Evolutionary conservation across 2,329 filamentous ascomycete genomes (phyloP), one percentile per base, ranked within the genome.

Genomic region (Niveomyces coronatus): DNA sequence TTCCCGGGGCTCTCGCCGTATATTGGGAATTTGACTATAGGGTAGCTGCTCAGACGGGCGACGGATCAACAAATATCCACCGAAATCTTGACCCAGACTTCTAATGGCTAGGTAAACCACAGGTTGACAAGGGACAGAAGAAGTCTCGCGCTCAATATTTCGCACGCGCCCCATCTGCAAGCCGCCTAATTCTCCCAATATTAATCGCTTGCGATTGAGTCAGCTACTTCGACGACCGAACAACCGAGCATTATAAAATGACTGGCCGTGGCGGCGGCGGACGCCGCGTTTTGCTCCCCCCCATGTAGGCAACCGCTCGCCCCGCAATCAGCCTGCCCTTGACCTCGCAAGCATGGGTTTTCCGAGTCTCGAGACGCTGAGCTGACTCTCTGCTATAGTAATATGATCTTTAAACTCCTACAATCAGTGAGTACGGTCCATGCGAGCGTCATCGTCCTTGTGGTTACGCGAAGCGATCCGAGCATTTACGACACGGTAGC

Each of bases 361-460:
- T 33, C 5, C 7, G 10, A 23, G 1, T 13, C 8, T n/a, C 19
- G 14, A 33, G 9, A 30, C 16, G 31, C 43, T 38, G 28, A 45
- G 46, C 51, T 59, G 44, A 60, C 39, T 9, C 5, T 10, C 20
- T 13, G 9, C 22, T n/a, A 9, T 34, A 63, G 61, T 67, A 65
- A 67, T 52, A 62, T 64, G 48, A 65, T 67, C 45, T 67, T 67
- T 76, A 94, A 91, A 70, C 81, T 95, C 27, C 75, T 96, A 9
- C 88, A 80, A 53, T 66, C 63, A 31, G 61, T 63, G 44, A 61
- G 61, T 62, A 16, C 10, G n/a, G 30, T 36, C 24, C 15, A 31
- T 36, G 15, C 4, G 28, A 22, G n/a, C 31, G 15, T 14, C 37
- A 22, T 17, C 31, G 34, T 23, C 3, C n/a, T n/a, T n/a, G n/a